Base-by-base conservation (phyloP, 345 rosid species). In the Gossypium longicalyx region DNA sequence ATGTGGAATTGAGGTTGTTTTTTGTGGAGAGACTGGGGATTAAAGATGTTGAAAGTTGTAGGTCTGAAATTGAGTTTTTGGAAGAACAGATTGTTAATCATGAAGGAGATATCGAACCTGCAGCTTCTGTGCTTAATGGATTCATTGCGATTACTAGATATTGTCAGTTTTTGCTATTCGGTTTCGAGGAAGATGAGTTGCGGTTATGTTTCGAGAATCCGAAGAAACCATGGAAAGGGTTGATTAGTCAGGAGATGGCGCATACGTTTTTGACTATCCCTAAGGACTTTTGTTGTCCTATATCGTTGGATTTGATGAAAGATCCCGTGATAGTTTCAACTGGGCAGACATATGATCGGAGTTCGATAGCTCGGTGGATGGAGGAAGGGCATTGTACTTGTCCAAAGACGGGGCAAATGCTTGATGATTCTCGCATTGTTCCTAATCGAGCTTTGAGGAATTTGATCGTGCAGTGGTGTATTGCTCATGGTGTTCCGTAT, bases 241-340 rank as follows among this genome's bases (percentile, higher is more conserved):
- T 89, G 75, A 89, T 91, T 16, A 73, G 83, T 11, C 86, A 76
- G 78, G 98, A 95, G 89, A 95, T 91, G 65, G 93, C 89, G 0
- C 89, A 89, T 17, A 91, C 93, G 9, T 93, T 91, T 68, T 61
- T 83, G 11, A 81, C 93, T 0, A 72, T 93, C 7, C 98, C 93
- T 0, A 93, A 86, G 79, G 98, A 95, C 77, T 95, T 95, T 75
- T 90, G 86, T 70, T 95, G 99, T 70, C 96, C 98, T 0, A 91
- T 93, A 67, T 89, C 96, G 0, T 72, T 89, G 77, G 99, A 95
- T 81, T 77, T 95, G 91, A 95, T 95, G 97, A 83, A 78, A 23
- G 98, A 95, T 86, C 99, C 99, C 0, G 97, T 91, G 76, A 90
- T 90, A 52, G 78, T 93, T 16, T 93, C 98, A 0, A 93, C 97